These are phyloP conservation scores for Populus tremula DNA, from an alignment of 345 rosid species.

Conservation along the genomic window DNA sequence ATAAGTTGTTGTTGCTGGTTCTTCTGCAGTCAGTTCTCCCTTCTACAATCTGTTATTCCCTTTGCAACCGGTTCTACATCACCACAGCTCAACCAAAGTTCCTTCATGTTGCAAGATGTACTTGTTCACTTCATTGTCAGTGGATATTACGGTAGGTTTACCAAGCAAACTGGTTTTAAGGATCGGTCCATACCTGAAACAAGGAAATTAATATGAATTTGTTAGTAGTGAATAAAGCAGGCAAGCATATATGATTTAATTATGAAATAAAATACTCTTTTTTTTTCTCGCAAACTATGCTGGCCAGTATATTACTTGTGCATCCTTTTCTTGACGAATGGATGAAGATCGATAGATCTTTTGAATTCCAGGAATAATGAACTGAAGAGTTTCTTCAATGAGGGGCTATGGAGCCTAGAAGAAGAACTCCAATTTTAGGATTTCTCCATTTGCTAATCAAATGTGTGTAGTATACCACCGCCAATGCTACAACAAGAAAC, in stretches of 20 bases:
- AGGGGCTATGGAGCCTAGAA: neutral
- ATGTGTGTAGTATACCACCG: neutral
- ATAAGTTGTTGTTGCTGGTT: too few relatives aligned
- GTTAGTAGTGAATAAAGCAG: too few relatives aligned
- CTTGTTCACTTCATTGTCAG: constrained; percentile 21
- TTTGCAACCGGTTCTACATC: too few relatives aligned
- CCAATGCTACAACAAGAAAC: neutral
- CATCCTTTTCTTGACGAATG: neutral
- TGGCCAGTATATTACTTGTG: neutral
- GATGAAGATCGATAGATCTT: neutral
- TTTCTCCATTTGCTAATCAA: neutral
- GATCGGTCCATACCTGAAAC: constrained; percentile 20
- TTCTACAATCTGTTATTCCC: too few relatives aligned
- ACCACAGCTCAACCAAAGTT: constrained; percentile 15
- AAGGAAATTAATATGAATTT: too few relatives aligned
- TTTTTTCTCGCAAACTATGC: neutral
- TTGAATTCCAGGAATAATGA: too few relatives aligned
- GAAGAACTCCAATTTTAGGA: neutral
- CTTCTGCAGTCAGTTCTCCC: too few relatives aligned
- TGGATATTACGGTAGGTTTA: constrained; percentile 11
- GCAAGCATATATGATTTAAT: too few relatives aligned
- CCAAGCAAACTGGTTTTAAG: neutral
- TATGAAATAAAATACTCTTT: too few relatives aligned
- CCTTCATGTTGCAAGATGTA: constrained; percentile 22
- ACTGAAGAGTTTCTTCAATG: neutral